phyloP scores from a whole-genome alignment of 1,284 basidiomycete genomes.

The Cutaneotrichosporon curvatum region DNA sequence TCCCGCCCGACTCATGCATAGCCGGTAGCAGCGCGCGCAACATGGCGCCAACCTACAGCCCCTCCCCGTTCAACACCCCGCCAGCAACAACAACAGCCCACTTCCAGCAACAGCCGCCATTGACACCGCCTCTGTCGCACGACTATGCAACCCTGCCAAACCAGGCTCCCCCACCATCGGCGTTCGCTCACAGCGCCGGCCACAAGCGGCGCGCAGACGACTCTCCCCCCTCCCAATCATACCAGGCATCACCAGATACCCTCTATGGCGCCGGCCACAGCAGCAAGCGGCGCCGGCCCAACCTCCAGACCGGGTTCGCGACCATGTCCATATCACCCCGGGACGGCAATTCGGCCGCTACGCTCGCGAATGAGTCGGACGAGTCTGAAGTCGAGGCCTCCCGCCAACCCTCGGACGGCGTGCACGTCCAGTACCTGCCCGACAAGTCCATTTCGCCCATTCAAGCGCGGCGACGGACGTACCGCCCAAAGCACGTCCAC shows the following conservation, averaged over 20 bases:
- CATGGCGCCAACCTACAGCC: too few relatives aligned
- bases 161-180: background rate
- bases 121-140: too few relatives aligned
- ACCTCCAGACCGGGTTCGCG: slow-evolving; percentile 35
- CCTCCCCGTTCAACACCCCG: background rate
- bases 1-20: too few relatives aligned
- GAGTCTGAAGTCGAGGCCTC: slow-evolving; percentile 8
- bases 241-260: background rate
- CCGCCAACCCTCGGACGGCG: slow-evolving; percentile 6
- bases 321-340: slow-evolving; percentile 25
- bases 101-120: background rate
- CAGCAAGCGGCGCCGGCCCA: slow-evolving; percentile 31
- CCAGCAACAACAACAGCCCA: background rate
- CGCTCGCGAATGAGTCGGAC: slow-evolving; percentile 6
- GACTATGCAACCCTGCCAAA: too few relatives aligned
- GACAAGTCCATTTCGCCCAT: slow-evolving; percentile 11
- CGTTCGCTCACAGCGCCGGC: background rate
- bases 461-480: slow-evolving; percentile 5
- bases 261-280: background rate
- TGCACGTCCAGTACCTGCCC: slow-evolving; percentile 17
- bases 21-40: too few relatives aligned
- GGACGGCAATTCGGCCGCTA: background rate
- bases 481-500: slow-evolving; percentile 3
- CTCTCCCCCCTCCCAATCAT: background rate
- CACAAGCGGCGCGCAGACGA: slow-evolving; percentile 9